Evolutionary conservation across 257 asterid species (phyloP).

Genomic region (Coffea canephora): DNA sequence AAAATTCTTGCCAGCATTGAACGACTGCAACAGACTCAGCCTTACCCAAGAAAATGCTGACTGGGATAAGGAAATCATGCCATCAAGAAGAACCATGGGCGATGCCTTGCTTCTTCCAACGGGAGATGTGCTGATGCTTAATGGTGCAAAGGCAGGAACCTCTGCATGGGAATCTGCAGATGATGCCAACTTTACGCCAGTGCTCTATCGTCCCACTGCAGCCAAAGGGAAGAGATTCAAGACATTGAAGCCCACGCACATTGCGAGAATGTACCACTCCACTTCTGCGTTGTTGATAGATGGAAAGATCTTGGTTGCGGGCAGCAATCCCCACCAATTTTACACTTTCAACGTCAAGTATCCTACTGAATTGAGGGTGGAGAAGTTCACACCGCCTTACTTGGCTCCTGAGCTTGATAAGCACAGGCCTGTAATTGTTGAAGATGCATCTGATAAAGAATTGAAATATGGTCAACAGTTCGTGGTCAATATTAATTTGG

Average conservation of each 20-base stretch:
- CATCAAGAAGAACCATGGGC: conserved; percentile 76
- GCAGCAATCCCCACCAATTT: conserved; percentile 68
- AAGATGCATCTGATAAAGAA: conserved; percentile 22
- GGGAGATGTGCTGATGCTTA: conserved; percentile 59
- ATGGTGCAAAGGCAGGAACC: conserved; percentile 71
- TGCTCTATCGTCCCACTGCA: conserved; percentile 54
- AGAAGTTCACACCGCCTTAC: conserved; percentile 83
- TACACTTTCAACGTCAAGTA: conserved; percentile 44
- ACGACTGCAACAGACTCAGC: conserved; percentile 60
- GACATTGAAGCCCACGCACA: conserved; percentile 38
- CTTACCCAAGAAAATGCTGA: conserved; percentile 22
- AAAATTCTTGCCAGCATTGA: conserved; percentile 49
- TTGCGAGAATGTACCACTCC: conserved; percentile 89
- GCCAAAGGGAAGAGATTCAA: conserved; percentile 45
- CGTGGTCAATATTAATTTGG: conserved; percentile 14
- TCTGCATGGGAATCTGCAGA: conserved; percentile 78
- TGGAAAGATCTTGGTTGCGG: conserved; percentile 66
- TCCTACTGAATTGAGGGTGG: conserved; percentile 70
- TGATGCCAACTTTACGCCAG: conserved; percentile 54
- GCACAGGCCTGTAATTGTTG: conserved; percentile 37
- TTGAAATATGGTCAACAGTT: conserved; percentile 50
- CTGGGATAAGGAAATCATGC: conserved; percentile 83
- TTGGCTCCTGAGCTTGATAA: conserved; percentile 41
- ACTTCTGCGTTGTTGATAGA: conserved; percentile 55
- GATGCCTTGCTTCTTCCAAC: conserved; percentile 69